Conservation (phyloP, 148 eudicot genomes). For the Persicaria tinctoria region DNA sequence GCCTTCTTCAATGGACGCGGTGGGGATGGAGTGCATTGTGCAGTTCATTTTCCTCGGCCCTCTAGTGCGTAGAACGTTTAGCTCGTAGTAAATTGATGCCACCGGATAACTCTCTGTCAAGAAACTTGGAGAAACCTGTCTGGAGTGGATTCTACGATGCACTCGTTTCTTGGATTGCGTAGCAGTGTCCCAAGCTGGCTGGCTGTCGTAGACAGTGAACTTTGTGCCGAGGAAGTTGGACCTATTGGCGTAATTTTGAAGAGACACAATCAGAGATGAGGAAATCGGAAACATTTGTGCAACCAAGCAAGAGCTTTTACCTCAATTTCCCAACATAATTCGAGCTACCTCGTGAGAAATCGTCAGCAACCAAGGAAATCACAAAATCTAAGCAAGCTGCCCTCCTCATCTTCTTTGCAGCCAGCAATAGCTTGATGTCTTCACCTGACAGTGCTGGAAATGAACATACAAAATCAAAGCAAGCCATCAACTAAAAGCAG, state of each 20-base stretch:
- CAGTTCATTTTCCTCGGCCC: constrained; percentile 32
- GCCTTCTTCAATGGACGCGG: constrained; percentile 20
- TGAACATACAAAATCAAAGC: not conserved
- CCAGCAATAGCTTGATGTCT: constrained; percentile 12
- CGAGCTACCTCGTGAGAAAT: constrained; percentile 12
- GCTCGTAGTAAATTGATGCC: constrained; percentile 23
- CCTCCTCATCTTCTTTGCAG: constrained; percentile 10
- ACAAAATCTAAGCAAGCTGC: constrained; percentile 13
- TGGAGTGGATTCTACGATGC: constrained; percentile 1
- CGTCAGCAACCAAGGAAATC: constrained; percentile 9
- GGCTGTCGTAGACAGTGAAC: constrained; percentile 7
- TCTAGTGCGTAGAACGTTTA: constrained; percentile 27
- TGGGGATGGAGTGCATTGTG: constrained; percentile 23
- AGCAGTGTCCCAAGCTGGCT: not conserved
- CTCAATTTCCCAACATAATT: constrained; percentile 11
- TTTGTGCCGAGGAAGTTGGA: constrained; percentile 9
- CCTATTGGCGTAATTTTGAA: not conserved
- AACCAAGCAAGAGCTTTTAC: not conserved
- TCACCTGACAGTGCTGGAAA: constrained; percentile 8
- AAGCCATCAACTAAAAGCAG: too few relatives aligned
- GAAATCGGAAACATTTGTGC: not conserved
- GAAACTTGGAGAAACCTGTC: not conserved
- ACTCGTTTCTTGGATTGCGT: not conserved
- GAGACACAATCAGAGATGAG: not conserved
- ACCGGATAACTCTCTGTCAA: constrained; percentile 6